Percentiles rank a stretch among this genome's conserved stretches.
Evolutionary conservation across 2,329 filamentous ascomycete species (phyloP).

Genomic region (Cladorrhinum sp.): DNA sequence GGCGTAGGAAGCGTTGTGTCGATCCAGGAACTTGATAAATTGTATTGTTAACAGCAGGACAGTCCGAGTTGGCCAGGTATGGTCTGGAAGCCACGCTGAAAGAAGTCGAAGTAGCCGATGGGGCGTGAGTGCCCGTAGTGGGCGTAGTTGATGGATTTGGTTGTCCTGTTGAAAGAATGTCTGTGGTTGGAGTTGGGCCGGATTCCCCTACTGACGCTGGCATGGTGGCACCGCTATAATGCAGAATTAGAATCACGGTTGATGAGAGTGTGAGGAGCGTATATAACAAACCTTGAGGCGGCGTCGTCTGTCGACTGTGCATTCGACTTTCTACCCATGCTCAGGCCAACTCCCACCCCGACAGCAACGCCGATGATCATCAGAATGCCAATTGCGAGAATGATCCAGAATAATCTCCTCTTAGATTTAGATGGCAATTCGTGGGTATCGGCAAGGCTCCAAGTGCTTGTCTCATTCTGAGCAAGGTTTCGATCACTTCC

Average conservation of each 20-base stretch:
- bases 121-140: constrained; percentile 13
- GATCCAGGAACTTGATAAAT: constrained; percentile 41
- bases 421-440: constrained; percentile 27
- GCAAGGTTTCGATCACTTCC: constrained; percentile 10
- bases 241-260: background rate
- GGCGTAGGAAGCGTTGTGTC: constrained; percentile 40
- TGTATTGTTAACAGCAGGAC: constrained; percentile 44
- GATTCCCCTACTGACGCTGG: background rate
- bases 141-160: background rate
- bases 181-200: constrained; percentile 2
- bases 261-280: background rate
- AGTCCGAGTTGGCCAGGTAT: constrained; percentile 32
- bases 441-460: constrained; percentile 15
- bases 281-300: constrained; percentile 28
- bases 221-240: constrained; percentile 6
- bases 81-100: constrained; percentile 26
- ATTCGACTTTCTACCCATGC: constrained; percentile 6
- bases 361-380: constrained; percentile 40
- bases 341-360: constrained; percentile 38
- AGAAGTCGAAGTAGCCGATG: constrained; percentile 24
- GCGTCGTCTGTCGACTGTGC: constrained; percentile 9
- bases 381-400: constrained; percentile 31
- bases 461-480: constrained; percentile 5
- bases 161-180: background rate
- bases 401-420: constrained; percentile 35